phyloP scores from a whole-genome alignment of 78 protist genomes.

The Cavenderia fasciculata region DNA sequence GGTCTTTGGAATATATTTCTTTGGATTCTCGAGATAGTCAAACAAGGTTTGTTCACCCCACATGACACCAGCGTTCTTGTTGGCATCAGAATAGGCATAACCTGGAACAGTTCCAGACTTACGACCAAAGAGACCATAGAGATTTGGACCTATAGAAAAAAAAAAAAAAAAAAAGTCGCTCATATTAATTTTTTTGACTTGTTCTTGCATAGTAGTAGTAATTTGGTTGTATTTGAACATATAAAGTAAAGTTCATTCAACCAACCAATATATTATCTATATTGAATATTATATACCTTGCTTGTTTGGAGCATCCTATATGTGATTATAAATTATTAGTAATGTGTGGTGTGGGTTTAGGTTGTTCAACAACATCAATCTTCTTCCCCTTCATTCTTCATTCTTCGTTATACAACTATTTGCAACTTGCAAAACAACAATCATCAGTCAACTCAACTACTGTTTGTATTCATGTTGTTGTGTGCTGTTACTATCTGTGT shows the following conservation, averaged over 20 bases:
- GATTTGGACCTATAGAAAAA: no score
- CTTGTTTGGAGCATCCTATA: conserved; percentile 75
- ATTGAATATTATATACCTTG: conserved; percentile 58
- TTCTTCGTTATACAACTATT: no score
- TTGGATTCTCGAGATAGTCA: conserved; percentile 92
- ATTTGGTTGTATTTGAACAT: not conserved
- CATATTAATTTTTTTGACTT: no score
- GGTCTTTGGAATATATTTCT: conserved; percentile 94
- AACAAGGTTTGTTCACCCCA: conserved; percentile 92
- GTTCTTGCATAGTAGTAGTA: not conserved
- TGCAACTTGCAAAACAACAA: no score
- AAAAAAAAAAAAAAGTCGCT: no score
- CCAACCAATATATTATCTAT: not conserved
- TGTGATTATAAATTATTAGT: not conserved
- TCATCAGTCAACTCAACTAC: no score
- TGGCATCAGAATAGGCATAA: conserved; percentile 91
- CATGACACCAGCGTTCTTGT: conserved; percentile 87
- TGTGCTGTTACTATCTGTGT: no score
- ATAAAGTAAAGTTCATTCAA: not conserved
- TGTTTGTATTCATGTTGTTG: no score
- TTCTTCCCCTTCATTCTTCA: no score
- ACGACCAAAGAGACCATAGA: conserved; percentile 90
- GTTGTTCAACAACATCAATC: no score
- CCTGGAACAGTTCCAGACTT: conserved; percentile 86
- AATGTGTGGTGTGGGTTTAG: no score